Evolutionary conservation across 2,329 filamentous ascomycete genomes (phyloP).

Genomic region (Metarhizium robertsii): DNA sequence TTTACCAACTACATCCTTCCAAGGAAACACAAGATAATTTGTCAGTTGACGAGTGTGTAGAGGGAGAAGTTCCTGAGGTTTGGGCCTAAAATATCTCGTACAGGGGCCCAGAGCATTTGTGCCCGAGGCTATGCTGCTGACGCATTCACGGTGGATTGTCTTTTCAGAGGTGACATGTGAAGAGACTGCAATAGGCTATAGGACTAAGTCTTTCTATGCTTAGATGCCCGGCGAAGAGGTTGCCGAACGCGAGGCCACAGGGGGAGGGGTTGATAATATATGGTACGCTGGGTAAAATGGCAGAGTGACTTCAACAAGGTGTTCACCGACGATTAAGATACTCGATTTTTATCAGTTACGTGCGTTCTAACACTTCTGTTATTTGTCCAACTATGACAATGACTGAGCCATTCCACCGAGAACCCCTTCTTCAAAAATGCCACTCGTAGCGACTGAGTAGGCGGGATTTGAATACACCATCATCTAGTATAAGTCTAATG

Average conservation of each 20-base stretch:
- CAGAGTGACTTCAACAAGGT: too few species aligned
- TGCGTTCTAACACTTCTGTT: too few species aligned
- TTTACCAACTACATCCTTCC: background rate
- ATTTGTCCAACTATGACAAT: too few species aligned
- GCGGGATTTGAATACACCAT: too few species aligned
- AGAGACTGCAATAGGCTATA: slow-evolving; percentile 23
- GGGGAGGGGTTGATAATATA: slow-evolving; percentile 21
- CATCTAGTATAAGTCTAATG: too few species aligned
- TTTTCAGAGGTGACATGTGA: slow-evolving; percentile 18
- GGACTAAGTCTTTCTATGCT: slow-evolving; percentile 20
- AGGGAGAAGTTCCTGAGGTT: slow-evolving; percentile 18
- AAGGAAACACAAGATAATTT: background rate
- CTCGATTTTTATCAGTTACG: too few species aligned
- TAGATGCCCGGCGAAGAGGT: slow-evolving; percentile 25
- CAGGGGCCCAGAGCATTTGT: slow-evolving; percentile 17
- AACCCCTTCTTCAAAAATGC: too few species aligned
- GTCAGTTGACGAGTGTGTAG: slow-evolving; percentile 7
- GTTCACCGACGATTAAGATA: too few species aligned
- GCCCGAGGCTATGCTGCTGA: slow-evolving; percentile 21
- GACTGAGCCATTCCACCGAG: too few species aligned
- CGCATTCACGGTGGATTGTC: slow-evolving; percentile 18
- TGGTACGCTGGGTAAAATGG: slow-evolving; percentile 20
- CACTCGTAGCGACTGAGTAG: too few species aligned
- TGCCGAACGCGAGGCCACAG: slow-evolving; percentile 22
- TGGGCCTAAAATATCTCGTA: slow-evolving; percentile 20